Evolutionary conservation across 192 early-diverging fungal species (phyloP).

Genomic region (Piromyces sp.): DNA sequence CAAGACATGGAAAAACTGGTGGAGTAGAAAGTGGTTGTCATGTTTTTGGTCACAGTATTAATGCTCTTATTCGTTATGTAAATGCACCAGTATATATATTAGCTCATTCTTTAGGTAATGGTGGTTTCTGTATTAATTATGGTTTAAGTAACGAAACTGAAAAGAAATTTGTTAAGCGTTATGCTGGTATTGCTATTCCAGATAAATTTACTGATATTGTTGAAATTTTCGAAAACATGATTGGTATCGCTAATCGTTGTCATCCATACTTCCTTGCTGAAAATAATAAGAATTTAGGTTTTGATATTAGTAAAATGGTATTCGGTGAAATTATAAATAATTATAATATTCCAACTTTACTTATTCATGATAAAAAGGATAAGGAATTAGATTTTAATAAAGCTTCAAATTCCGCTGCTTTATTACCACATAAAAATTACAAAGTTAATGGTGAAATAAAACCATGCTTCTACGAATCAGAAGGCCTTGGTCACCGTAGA

Average conservation of each 20-base stretch:
- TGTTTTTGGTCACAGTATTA: neutral
- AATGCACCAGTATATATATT: neutral
- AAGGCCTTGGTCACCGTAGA: neutral
- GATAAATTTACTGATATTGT: neutral
- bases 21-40: neutral
- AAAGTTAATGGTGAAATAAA: neutral
- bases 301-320: neutral
- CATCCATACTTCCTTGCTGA: neutral
- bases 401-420: neutral
- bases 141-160: neutral
- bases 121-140: neutral
- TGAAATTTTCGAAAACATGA: neutral
- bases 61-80: neutral
- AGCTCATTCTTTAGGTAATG: neutral
- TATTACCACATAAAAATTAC: neutral
- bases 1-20: neutral
- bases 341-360: neutral
- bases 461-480: neutral
- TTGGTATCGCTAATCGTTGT: neutral
- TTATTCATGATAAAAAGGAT: neutral
- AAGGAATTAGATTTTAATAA: neutral
- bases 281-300: neutral
- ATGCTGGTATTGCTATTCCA: neutral
- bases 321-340: neutral
- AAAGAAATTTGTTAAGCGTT: neutral